Conservation (phyloP, 768 basidiomycete species). For the Erythrobasidium yunnanense region DNA sequence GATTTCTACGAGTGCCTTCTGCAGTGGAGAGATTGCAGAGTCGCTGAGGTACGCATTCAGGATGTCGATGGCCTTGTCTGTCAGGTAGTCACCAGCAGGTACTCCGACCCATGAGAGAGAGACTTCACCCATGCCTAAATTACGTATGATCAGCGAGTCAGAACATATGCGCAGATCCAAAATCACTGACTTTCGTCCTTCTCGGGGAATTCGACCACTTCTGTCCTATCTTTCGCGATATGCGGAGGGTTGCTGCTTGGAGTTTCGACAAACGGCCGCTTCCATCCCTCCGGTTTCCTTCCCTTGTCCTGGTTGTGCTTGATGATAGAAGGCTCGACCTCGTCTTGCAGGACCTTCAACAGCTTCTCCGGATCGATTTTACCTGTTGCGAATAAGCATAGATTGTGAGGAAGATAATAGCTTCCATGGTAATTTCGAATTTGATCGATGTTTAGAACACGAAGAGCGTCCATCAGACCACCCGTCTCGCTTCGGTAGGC, state of each 20-base stretch:
- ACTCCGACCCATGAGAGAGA: conserved; percentile 68
- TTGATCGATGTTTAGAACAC: conserved; percentile 73
- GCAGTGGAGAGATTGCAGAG: conserved; percentile 44
- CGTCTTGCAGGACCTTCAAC: conserved; percentile 64
- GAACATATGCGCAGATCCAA: neutral
- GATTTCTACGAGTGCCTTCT: conserved; percentile 82
- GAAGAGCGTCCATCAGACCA: conserved; percentile 81
- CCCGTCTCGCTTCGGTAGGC: conserved; percentile 95
- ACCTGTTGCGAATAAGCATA: conserved; percentile 77
- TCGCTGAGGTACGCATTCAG: conserved; percentile 80
- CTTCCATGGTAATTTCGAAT: conserved; percentile 78
- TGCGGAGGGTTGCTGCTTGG: conserved; percentile 51
- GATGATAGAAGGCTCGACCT: conserved; percentile 72
- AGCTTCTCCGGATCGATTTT: conserved; percentile 68
- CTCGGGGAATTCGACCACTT: conserved; percentile 84
- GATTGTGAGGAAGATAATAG: conserved; percentile 89
- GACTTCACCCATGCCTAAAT: conserved; percentile 60
- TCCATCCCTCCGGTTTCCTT: conserved; percentile 64
- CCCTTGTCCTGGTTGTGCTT: conserved; percentile 63
- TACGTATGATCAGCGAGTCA: neutral
- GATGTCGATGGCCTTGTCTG: conserved; percentile 72
- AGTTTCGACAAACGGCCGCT: conserved; percentile 86
- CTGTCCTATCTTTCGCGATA: conserved; percentile 50
- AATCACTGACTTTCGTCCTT: conserved; percentile 64
- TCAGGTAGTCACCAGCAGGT: conserved; percentile 57